phyloP scores from a whole-genome alignment of 345 rosid species.

The Hirschfeldia incana region DNA sequence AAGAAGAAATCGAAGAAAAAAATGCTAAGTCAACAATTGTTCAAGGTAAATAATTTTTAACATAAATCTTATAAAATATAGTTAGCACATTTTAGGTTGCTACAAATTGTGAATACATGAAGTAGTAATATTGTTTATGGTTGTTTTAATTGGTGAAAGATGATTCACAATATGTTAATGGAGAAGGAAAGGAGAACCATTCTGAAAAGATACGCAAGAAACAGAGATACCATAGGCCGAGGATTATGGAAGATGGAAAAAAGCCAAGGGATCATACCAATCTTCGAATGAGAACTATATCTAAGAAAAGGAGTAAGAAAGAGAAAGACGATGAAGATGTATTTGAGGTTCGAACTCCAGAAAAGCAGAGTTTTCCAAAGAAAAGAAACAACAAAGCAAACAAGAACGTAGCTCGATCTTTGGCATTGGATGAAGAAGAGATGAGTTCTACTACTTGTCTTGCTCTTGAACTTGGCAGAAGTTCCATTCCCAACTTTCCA shows the following conservation, averaged over 20 bases:
- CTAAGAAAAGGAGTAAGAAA: neutral
- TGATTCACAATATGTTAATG: neutral
- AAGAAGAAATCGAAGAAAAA: neutral
- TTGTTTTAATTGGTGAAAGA: conserved; percentile 1
- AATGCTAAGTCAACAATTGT: neutral
- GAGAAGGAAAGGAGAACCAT: neutral
- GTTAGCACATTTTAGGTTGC: neutral
- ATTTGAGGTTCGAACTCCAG: conserved; percentile 15
- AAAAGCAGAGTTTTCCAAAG: conserved; percentile 11
- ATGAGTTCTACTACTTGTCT: neutral
- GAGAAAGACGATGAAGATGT: neutral
- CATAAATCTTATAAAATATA: neutral
- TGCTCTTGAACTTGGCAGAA: conserved; percentile 14
- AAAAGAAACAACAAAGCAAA: neutral
- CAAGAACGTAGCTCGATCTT: conserved; percentile 1
- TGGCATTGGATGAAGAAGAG: neutral
- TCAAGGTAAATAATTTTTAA: conserved; percentile 1
- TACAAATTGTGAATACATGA: neutral
- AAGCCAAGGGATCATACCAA: conserved; percentile 5
- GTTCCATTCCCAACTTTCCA: neutral
- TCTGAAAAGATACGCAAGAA: neutral
- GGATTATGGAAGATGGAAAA: conserved; percentile 22
- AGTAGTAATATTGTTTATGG: neutral
- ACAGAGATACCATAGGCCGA: conserved; percentile 14
- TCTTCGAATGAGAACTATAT: conserved; percentile 8